Evolutionary conservation across 1,284 basidiomycete species (phyloP).

Genomic region (Inonotus hispidus): DNA sequence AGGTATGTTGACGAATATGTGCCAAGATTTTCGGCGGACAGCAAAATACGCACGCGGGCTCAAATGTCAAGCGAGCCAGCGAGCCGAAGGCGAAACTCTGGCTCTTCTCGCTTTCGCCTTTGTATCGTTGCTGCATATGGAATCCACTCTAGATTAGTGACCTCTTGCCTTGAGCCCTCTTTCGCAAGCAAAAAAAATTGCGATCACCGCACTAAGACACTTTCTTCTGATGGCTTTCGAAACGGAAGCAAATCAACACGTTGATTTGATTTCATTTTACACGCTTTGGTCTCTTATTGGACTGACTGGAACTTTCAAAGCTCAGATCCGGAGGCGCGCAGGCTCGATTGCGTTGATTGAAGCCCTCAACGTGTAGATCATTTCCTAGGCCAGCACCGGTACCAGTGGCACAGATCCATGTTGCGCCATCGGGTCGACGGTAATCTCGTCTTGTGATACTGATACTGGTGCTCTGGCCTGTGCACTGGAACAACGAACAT

Average conservation of each 20-base stretch:
- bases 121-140: neutral
- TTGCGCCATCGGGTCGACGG: neutral
- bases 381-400: neutral
- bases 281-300: neutral
- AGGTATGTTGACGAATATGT: neutral
- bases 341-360: neutral
- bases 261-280: neutral
- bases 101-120: neutral
- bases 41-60: neutral
- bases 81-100: neutral
- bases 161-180: neutral
- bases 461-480: neutral
- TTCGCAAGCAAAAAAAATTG: too few relatives aligned
- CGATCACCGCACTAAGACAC: neutral
- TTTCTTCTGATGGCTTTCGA: neutral
- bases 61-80: neutral
- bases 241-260: neutral
- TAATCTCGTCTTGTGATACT: neutral
- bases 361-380: neutral
- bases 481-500: neutral
- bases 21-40: neutral
- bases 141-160: neutral
- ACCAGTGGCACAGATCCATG: neutral
- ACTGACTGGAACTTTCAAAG: too few relatives aligned
- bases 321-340: neutral